These are phyloP conservation scores for Eremochloa ophiuroides DNA, from an alignment of 176 grass and related monocot species.

Conservation along the genomic window DNA sequence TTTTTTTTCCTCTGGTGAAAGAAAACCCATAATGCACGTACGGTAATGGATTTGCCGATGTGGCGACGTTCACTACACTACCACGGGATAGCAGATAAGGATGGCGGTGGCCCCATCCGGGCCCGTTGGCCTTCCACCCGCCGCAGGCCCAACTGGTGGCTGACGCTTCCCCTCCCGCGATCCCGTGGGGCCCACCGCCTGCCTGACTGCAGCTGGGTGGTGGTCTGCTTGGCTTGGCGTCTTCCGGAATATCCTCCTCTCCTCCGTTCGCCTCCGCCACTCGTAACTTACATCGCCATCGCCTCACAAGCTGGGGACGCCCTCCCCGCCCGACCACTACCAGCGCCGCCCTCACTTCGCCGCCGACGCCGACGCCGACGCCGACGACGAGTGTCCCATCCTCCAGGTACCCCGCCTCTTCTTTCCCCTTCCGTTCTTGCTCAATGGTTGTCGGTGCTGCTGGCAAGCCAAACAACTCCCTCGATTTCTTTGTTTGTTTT, in stretches of 20 bases:
- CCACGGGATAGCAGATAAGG: neutral
- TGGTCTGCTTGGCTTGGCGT: neutral
- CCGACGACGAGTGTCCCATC: neutral
- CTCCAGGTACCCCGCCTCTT: neutral
- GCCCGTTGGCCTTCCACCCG: neutral
- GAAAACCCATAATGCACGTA: neutral
- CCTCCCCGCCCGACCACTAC: neutral
- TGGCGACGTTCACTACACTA: neutral
- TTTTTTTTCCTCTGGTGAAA: no score
- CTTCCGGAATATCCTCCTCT: neutral
- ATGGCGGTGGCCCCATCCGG: neutral
- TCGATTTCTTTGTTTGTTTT: neutral
- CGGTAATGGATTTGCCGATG: neutral
- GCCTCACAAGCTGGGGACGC: neutral
- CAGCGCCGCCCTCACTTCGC: no score
- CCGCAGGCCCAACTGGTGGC: slow-evolving; percentile 28
- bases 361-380: neutral
- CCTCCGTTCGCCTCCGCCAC: slow-evolving; percentile 2
- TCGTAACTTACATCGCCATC: neutral
- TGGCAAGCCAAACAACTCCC: neutral
- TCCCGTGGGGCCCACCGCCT: neutral
- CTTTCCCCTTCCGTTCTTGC: neutral
- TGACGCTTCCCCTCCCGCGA: neutral
- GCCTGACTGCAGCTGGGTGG: neutral
- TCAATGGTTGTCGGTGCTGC: neutral